Evolutionary conservation across 2,329 filamentous ascomycete species (phyloP).

Genomic region (Mollisiaceae sp.): DNA sequence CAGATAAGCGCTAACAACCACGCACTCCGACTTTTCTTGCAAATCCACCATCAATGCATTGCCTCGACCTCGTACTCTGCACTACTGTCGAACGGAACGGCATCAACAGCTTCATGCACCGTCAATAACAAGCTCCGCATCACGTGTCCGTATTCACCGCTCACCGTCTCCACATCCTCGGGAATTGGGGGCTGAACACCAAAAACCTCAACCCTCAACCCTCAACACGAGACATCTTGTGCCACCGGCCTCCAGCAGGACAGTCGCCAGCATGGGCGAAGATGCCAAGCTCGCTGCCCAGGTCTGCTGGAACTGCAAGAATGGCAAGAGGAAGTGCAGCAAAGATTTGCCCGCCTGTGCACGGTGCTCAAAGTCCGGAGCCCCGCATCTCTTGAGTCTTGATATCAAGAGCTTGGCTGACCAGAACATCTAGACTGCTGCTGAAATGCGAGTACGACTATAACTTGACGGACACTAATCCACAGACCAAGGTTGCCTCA

Average conservation of each 20-base stretch:
- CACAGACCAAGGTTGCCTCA: constrained; percentile 16
- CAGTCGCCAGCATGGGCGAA: constrained; percentile 5
- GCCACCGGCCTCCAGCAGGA: not conserved
- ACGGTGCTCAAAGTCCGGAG: constrained; percentile 30
- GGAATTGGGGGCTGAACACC: constrained; percentile 2
- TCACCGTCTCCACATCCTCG: constrained; percentile 8
- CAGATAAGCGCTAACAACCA: constrained; percentile 4
- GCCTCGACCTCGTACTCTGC: not conserved
- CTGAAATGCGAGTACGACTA: constrained; percentile 34
- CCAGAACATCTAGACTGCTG: constrained; percentile 25
- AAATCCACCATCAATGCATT: constrained; percentile 3
- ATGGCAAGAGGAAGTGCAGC: constrained; percentile 32
- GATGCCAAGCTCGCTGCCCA: constrained; percentile 18
- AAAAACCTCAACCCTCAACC: constrained; percentile 1
- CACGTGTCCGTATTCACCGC: not conserved
- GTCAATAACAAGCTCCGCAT: not conserved
- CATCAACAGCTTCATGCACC: not conserved
- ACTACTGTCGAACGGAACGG: not conserved
- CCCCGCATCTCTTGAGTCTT: not conserved
- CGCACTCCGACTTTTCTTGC: constrained; percentile 1
- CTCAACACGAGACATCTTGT: not conserved
- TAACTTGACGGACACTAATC: constrained; percentile 9
- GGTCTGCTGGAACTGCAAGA: constrained; percentile 35
- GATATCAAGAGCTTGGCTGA: constrained; percentile 13
- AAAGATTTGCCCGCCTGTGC: constrained; percentile 32